These are phyloP conservation scores for Grosmannia clavigera DNA, from an alignment of 2,329 filamentous ascomycete genomes.

Conservation along the genomic window DNA sequence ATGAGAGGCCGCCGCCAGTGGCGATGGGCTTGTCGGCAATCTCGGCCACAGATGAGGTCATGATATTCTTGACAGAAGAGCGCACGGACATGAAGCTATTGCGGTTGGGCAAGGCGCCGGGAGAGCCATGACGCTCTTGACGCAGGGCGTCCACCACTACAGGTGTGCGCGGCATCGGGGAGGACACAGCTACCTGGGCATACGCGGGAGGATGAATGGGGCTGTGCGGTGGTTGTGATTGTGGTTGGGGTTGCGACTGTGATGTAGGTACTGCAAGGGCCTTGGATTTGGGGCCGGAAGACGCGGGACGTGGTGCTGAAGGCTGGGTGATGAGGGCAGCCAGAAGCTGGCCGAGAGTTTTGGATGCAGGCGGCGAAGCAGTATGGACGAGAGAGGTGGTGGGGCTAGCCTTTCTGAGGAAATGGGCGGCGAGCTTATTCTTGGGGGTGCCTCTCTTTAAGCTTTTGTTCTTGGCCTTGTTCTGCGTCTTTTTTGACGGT, in stretches of 20 bases:
- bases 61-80: slow-evolving; percentile 35
- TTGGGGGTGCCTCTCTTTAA: background rate
- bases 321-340: background rate
- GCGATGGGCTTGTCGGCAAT: slow-evolving; percentile 58
- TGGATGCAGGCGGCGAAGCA: background rate
- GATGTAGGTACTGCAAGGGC: background rate
- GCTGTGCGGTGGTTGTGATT: background rate
- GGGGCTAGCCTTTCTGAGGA: background rate
- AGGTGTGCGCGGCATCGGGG: slow-evolving; percentile 5
- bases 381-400: background rate
- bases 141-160: slow-evolving; percentile 20
- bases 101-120: slow-evolving; percentile 20
- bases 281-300: no score
- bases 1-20: slow-evolving; percentile 60
- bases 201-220: background rate
- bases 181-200: background rate
- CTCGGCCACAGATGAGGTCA: slow-evolving; percentile 40
- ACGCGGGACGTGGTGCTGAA: background rate
- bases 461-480: background rate
- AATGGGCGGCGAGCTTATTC: background rate
- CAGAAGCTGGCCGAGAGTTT: background rate
- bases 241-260: background rate
- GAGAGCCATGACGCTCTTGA: slow-evolving; percentile 13
- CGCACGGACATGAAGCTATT: slow-evolving; percentile 39
- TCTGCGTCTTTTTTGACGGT: slow-evolving; percentile 4